Evolutionary conservation across 176 grass and related monocot species (phyloP).

Genomic region (Eragrostis curvula): DNA sequence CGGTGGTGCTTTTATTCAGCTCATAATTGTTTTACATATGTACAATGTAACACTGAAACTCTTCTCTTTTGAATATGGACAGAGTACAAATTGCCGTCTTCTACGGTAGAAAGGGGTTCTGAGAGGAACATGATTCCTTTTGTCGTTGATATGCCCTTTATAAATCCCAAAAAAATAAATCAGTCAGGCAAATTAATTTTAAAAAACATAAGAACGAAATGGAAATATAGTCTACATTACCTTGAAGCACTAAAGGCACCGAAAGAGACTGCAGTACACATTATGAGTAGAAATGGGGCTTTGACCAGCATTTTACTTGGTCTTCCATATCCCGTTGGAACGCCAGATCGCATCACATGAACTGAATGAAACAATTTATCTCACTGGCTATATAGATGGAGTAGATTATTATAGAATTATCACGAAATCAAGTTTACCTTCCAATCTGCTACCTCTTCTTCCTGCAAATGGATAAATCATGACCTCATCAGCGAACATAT

Average conservation of each 20-base stretch:
- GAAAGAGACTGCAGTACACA: conserved; percentile 70
- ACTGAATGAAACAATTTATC: conserved; percentile 38
- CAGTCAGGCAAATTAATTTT: not conserved
- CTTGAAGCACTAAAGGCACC: conserved; percentile 73
- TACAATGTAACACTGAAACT: conserved; percentile 38
- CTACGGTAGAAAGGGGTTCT: conserved; percentile 80
- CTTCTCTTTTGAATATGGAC: conserved; percentile 6
- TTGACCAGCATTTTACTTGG: conserved; percentile 55
- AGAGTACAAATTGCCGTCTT: not conserved
- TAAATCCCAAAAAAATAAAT: conserved; percentile 35
- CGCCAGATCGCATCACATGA: conserved; percentile 69
- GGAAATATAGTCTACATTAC: conserved; percentile 37
- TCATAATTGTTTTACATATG: conserved; percentile 32
- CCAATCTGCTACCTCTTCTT: conserved; percentile 52
- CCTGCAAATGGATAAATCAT: conserved; percentile 35
- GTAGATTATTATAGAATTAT: not conserved
- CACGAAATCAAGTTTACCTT: conserved; percentile 43
- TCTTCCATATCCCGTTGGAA: conserved; percentile 46
- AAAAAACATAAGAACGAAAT: not conserved
- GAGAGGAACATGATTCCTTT: conserved; percentile 67
- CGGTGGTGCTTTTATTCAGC: conserved; percentile 2
- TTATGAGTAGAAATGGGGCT: conserved; percentile 77
- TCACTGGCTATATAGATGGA: not conserved
- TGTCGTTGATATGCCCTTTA: conserved; percentile 75
- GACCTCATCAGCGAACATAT: not conserved